Base-by-base conservation (phyloP, 2,329 filamentous ascomycete genomes). In the Phialocephala sp. region DNA sequence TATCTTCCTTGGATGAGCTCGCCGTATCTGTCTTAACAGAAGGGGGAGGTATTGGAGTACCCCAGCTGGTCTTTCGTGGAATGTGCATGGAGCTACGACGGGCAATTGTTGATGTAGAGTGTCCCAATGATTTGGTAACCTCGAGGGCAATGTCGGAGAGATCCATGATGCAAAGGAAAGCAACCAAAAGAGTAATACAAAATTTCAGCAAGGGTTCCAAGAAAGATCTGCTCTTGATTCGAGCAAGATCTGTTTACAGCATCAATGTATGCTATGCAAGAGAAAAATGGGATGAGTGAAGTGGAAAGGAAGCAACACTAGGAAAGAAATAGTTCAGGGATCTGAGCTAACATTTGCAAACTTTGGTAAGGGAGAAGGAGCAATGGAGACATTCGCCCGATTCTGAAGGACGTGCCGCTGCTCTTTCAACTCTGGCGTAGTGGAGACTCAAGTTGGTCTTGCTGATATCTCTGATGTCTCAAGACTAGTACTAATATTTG, bases 81-180 rank as follows among this genome's bases (percentile, higher is more conserved):
- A 77, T 75, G 70, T 79, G 78, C 62, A 79, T 72, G 45, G 80
- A 82, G 60, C 70, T 76, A 68, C 75, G 75, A 65, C 76, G 78
- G 58, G 77, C 76, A 66, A 67, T 64, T 56, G 66, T 64, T 63
- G 70, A 64, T 32, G 67, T 71, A 52, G 70, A 70, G 32, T 66
- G 18, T 9, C 50, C 69, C 62, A 63, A 27, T 58, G 56, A 32
- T n/a, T 36, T 66, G 59, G 63, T 61, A n/a, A 37, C 62, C 43
- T 52, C 39, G 59, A 67, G 54, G 20, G 56, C 60, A 60, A 59
- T 36, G 47, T 71, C 62, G 22, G 64, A 65, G n/a, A 66, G 63
- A 60, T 73, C 71, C 74, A 76, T 76, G 64, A 69, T 74, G 63
- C 27, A 32, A 52, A 35, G 27, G 59, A 65, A 66, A 69, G 50